Evolutionary conservation across 2,329 filamentous ascomycete genomes (phyloP), one percentile per base, ranked within the genome.

Genomic region (Phialophora chinensis): DNA sequence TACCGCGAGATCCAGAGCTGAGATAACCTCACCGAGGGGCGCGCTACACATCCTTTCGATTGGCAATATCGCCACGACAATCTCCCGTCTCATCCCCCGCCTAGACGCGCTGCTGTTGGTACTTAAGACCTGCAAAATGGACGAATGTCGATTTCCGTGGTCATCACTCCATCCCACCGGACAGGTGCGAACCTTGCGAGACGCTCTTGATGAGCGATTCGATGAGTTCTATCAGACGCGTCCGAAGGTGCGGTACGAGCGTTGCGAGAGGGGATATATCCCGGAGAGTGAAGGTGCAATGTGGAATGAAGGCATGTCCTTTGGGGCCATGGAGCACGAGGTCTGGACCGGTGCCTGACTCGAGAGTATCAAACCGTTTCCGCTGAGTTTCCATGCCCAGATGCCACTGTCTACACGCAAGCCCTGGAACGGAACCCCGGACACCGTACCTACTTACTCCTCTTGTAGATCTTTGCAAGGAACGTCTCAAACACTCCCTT

Each of bases 401-500:
- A 27, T 12, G 49, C 49, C 10, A 27, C 3, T 2, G 49, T 52
- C 49, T 29, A 52, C 4, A 50, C 6, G 14, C 25, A 25, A n/a
- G 27, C 8, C 49, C 3, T 54, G 17, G 20, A 29, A 25, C 50
- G 14, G 17, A 33, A 55, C 17, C 25, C 25, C 3, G 33, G 11
- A 49, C 20, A 35, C 60, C 33, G 20, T 23, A 55, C 23, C 50
- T 91, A 98, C 83, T 97, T 98, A 86, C 88, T 95, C 77, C 95
- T 87, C 88, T 97, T 97, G 87, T 98, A 98, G 77, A 99, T 98
- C 87, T 99, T 99, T 79, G 85, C 84, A 71, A 99, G 84, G 85
- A 98, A 99, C 53, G 87, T 86, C 74, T 96, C 90, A 73, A 98
- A 97, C 49, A 98, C 87, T 66, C 85, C 86, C 86, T 92, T 95